phyloP scores from a whole-genome alignment of 257 asterid genomes.

The Fraxinus cuspidata region DNA sequence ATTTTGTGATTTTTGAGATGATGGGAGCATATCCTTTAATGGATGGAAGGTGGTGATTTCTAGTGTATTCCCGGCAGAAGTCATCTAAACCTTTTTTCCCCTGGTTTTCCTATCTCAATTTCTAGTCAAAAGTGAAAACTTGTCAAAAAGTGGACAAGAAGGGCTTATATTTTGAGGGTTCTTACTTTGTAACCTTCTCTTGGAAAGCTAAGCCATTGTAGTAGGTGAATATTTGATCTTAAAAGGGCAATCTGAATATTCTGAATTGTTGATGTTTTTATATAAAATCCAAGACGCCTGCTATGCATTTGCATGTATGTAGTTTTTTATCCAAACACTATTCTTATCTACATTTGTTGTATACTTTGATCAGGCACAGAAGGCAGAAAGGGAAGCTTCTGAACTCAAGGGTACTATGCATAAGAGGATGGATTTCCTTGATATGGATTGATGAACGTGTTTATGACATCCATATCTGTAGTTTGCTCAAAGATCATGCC shows the following conservation, averaged over 20 bases:
- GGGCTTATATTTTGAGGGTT: background rate
- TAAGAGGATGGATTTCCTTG: conserved; percentile 94
- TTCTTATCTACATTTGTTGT: background rate
- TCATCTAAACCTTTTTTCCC: no score
- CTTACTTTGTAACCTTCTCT: background rate
- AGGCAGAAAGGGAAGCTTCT: conserved; percentile 82
- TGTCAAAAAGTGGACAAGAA: no score
- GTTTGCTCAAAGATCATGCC: background rate
- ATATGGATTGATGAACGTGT: conserved; percentile 63
- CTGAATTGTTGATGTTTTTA: background rate
- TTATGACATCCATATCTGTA: background rate
- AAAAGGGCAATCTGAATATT: background rate
- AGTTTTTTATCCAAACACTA: background rate
- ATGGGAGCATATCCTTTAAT: background rate
- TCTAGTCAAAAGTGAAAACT: background rate
- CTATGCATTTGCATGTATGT: background rate
- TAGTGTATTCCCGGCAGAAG: no score
- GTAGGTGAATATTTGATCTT: background rate
- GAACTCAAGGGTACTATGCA: conserved; percentile 91
- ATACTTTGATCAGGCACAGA: conserved; percentile 67
- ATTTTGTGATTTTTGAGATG: background rate
- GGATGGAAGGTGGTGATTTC: background rate
- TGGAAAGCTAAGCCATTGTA: background rate
- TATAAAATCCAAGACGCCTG: background rate
- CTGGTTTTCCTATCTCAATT: no score